Evolutionary conservation across 306 rosid genomes (phyloP).

Genomic region (Corylus americana): DNA sequence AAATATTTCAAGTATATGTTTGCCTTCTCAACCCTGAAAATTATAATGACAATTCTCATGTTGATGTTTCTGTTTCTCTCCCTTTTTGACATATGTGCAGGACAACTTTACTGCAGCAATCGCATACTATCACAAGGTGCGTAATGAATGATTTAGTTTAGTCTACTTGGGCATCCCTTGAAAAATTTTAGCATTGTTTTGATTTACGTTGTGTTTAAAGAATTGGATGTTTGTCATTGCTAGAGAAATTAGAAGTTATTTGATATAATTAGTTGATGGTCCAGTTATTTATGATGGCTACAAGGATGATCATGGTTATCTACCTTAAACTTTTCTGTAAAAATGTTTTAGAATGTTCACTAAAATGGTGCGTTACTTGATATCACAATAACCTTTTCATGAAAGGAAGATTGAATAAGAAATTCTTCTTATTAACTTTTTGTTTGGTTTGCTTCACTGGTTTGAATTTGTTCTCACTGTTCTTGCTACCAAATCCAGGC

Average conservation of each 20-base stretch:
- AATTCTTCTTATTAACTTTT: background rate
- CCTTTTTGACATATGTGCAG: constrained; percentile 45
- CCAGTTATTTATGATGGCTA: background rate
- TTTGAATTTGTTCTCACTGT: constrained; percentile 27
- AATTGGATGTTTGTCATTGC: background rate
- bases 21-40: background rate
- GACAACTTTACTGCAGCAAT: constrained; percentile 75
- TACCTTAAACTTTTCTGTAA: background rate
- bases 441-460: constrained; percentile 1
- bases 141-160: constrained; percentile 27
- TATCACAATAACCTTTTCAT: background rate
- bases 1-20: constrained; percentile 15
- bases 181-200: background rate
- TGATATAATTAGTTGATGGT: background rate
- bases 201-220: background rate
- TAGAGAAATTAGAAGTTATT: background rate
- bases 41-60: constrained; percentile 4
- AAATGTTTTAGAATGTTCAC: background rate
- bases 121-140: constrained; percentile 81
- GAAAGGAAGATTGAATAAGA: background rate
- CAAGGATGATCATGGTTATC: background rate
- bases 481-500: constrained; percentile 57
- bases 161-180: background rate
- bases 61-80: constrained; percentile 18
- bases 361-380: background rate